Base-by-base conservation (phyloP, 768 basidiomycete species). In the Pulveroboletus sp. region DNA sequence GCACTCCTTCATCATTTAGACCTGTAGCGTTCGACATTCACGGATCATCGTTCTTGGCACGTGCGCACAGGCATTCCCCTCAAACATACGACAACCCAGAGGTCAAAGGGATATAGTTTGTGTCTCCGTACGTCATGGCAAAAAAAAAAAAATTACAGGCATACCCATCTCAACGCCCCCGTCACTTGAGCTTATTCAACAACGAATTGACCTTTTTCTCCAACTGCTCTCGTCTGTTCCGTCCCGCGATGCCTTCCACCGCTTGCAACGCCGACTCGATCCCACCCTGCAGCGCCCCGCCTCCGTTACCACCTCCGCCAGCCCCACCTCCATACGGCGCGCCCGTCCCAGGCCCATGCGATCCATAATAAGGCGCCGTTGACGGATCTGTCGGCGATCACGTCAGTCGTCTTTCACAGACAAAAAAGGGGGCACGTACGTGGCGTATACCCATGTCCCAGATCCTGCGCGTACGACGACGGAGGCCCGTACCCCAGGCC, bases 231-330 rank as follows among this genome's bases (percentile, higher is more conserved):
- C 77, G 66, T 35, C 74, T 75, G 46, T 74, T 75, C 56, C 69
- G 72, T 4, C 83, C 81, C 16, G 80, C 79, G 26, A 83, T 64
- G 49, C 72, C 77, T 61, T 82, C 82, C n/a, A 85, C 72, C n/a
- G 75, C 71, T 52, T 63, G 73, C n/a, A n/a, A n/a, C n/a, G n/a
- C n/a, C n/a, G n/a, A n/a, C 40, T 45, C 19, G 2, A 60, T n/a
- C 0, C 44, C 24, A 67, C 73, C 27, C 76, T 53, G 9, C 4
- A 46, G n/a, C 0, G 45, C 46, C n/a, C n/a, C n/a, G 4, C 57
- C 29, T 1, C 51, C 56, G 3, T 44, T 26, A 1, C 47, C 34
- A 4, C 35, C 23, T 9, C 49, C 46, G 30, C 36, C 41, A n/a
- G n/a, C n/a, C n/a, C n/a, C n/a, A n/a, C n/a, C n/a, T n/a, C n/a